Conservation (phyloP, 177 flowering plant species). For the Vitis hybrid region DNA sequence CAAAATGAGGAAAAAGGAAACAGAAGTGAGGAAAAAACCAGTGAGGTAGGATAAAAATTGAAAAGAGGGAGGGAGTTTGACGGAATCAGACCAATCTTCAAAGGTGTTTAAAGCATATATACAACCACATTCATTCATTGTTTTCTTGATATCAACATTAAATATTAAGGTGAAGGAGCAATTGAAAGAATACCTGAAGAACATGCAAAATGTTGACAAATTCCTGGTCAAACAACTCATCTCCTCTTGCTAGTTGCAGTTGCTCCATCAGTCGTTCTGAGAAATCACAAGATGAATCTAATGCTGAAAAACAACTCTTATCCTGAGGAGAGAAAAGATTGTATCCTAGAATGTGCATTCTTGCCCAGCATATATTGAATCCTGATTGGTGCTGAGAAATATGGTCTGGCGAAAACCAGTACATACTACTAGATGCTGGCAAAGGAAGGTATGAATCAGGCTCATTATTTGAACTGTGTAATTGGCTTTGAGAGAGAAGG, state of each 20-base stretch:
- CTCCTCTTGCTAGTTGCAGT: conserved; percentile 45
- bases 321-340: conserved; percentile 36
- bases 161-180: background rate
- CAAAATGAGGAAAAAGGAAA: too few species aligned
- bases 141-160: conserved; percentile 2
- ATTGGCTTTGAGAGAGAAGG: conserved; percentile 42
- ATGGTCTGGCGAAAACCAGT: conserved; percentile 76
- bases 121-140: background rate
- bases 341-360: conserved; percentile 65
- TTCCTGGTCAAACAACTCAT: conserved; percentile 43
- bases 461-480: conserved; percentile 10
- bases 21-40: too few species aligned
- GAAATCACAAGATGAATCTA: conserved; percentile 27
- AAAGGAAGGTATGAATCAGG: conserved; percentile 45
- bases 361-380: conserved; percentile 75
- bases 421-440: conserved; percentile 82
- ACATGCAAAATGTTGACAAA: conserved; percentile 81
- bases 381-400: conserved; percentile 38
- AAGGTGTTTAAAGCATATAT: too few species aligned
- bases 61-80: too few species aligned
- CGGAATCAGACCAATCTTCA: too few species aligned
- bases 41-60: too few species aligned
- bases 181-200: conserved; percentile 62
- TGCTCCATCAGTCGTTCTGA: conserved; percentile 48
- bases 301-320: conserved; percentile 1